A percentile compares a stretch with the other conserved stretches of the same genome.
Evolutionary conservation across 352 stramenopile genomes (phyloP).

Genomic region (Phytophthora multivora): DNA sequence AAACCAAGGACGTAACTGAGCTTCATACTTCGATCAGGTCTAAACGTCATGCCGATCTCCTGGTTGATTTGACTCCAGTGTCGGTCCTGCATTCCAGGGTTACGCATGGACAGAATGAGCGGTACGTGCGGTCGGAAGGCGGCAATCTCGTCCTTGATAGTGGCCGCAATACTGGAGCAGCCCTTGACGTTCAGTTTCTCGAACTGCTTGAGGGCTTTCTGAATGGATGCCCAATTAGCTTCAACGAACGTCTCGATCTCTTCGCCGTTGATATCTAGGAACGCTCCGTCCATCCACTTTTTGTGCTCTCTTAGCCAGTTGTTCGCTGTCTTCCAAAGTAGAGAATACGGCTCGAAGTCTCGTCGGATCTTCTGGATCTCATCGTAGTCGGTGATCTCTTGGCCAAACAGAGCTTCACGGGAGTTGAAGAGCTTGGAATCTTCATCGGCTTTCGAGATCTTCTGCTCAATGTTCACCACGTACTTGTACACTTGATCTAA

Average conservation of each 20-base stretch:
- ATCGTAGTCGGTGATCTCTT: constrained; percentile 92
- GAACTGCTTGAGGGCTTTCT: constrained; percentile 93
- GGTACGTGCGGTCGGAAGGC: constrained; percentile 90
- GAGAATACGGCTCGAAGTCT: constrained; percentile 94
- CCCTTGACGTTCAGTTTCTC: constrained; percentile 88
- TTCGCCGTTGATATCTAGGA: constrained; percentile 91
- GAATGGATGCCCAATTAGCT: constrained; percentile 81
- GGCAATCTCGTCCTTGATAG: constrained; percentile 92
- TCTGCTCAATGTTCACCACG: constrained; percentile 85
- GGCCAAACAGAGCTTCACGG: constrained; percentile 87
- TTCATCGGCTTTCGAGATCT: constrained; percentile 89
- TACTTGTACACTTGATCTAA: constrained; percentile 90
- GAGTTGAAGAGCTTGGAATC: constrained; percentile 92
- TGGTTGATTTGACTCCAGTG: constrained; percentile 94
- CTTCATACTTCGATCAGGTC: constrained; percentile 85
- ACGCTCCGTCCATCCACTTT: constrained; percentile 92
- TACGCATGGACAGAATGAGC: constrained; percentile 89
- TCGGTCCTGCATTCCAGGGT: constrained; percentile 92
- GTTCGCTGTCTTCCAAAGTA: constrained; percentile 92
- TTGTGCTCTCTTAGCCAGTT: constrained; percentile 92
- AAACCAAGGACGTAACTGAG: constrained; percentile 85
- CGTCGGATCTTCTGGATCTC: constrained; percentile 90
- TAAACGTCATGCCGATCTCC: constrained; percentile 85
- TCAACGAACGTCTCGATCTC: constrained; percentile 92
- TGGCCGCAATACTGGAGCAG: constrained; percentile 86